Base-by-base conservation (phyloP, 2,329 filamentous ascomycete genomes). In the Ophiostoma novo-ulmi region DNA sequence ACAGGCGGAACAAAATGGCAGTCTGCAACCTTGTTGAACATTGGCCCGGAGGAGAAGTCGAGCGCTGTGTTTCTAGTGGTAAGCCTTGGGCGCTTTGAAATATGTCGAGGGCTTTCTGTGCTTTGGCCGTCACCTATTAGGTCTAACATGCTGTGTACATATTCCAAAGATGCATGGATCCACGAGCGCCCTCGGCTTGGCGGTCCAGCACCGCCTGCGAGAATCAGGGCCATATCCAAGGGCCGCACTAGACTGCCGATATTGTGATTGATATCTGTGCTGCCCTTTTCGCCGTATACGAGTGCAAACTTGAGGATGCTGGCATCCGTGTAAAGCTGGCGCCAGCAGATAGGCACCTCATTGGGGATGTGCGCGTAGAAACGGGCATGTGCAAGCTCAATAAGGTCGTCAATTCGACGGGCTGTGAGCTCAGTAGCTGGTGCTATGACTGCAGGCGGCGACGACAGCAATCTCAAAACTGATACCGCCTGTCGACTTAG, bases 141-240 rank as follows among this genome's bases (percentile, higher is more conserved):
- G 22, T 69, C 52, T 75, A 75, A 79, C 5, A 76, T 74, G 10
- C 72, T 71, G 67, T 80, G 78, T 13, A 87, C 80, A 36, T 82
- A 67, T 3, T 78, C 77, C 35, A 91, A 75, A 0, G 84, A 82
- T 61, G 79, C 76, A 71, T 89, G 83, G 65, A 89, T 82, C 78
- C 84, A 87, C 3, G 14, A 67, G 26, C 79, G 76, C 8, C 86
- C 84, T 70, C 91, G 82, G 0, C 77, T 71, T 39, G 78, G 73
- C 44, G 78, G 75, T 0, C 85, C 82, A 1, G 87, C 86, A 0
- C 85, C 90, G 0, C 91, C 91, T 0, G 91, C 87, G 70, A 93
- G 85, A 65, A 97, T 92, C 64, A 96, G 79, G 0, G 91, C 89
- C 78, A 89, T 88, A 75, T 97, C 94, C 1, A 98, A 83, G 1